Conservation (phyloP, 2,329 filamentous ascomycete species). For the Xylaria sp. region DNA sequence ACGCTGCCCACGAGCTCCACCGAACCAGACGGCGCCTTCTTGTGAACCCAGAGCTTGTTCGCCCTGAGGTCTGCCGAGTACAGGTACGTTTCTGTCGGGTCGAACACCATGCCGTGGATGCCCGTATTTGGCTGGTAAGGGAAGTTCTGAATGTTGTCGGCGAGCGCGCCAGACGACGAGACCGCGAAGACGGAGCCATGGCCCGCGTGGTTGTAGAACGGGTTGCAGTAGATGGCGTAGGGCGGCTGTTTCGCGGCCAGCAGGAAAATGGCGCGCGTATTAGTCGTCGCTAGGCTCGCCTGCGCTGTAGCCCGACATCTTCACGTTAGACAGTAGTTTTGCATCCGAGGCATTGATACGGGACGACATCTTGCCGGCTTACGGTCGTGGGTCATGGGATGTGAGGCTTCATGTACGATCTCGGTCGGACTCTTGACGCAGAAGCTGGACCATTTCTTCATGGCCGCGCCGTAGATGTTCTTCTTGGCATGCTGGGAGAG, state of each 20-base stretch:
- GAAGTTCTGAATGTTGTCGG: slow-evolving; percentile 73
- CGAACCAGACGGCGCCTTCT: slow-evolving; percentile 66
- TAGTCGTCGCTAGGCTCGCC: slow-evolving; percentile 72
- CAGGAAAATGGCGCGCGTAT: slow-evolving; percentile 88
- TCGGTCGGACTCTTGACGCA: slow-evolving; percentile 75
- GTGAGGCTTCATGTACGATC: slow-evolving; percentile 75
- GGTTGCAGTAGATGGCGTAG: slow-evolving; percentile 85
- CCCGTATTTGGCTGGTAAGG: slow-evolving; percentile 72
- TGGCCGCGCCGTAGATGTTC: slow-evolving; percentile 85
- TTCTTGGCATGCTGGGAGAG: slow-evolving; percentile 72
- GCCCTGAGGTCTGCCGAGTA: slow-evolving; percentile 80
- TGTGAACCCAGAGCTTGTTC: slow-evolving; percentile 85
- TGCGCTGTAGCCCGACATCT: slow-evolving; percentile 54
- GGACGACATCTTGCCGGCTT: slow-evolving; percentile 42
- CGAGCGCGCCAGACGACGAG: slow-evolving; percentile 60
- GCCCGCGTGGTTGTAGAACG: slow-evolving; percentile 86
- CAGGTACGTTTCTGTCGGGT: slow-evolving; percentile 73
- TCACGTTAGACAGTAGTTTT: slow-evolving; percentile 18
- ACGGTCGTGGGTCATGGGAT: slow-evolving; percentile 79
- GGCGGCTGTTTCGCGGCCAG: slow-evolving; percentile 79
- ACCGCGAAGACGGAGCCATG: slow-evolving; percentile 79
- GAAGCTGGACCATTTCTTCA: slow-evolving; percentile 93
- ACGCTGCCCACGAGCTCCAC: slow-evolving; percentile 74
- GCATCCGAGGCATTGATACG: slow-evolving; percentile 17
- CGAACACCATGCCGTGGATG: slow-evolving; percentile 84